Conservation (phyloP, 306 rosid species). For the Malus sylvestris region DNA sequence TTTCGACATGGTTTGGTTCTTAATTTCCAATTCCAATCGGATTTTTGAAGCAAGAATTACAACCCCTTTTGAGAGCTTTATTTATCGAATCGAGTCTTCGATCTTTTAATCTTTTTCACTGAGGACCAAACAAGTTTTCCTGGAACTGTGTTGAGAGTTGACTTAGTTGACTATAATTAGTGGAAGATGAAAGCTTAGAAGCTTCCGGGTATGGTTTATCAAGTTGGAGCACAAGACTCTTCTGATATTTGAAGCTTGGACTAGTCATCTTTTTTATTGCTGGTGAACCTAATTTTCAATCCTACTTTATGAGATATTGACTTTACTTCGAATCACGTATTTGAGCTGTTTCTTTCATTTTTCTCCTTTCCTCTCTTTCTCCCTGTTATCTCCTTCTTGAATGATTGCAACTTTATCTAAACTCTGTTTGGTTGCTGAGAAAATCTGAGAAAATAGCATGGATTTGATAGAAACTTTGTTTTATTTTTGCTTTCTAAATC, state of each 20-base stretch:
- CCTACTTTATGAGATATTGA: conserved; percentile 2
- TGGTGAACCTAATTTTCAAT: not conserved
- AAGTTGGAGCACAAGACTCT: not conserved
- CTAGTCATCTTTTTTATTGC: not conserved
- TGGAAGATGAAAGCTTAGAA: conserved; percentile 13
- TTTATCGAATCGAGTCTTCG: not conserved
- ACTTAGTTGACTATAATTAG: conserved; percentile 25
- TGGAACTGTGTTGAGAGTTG: conserved; percentile 27
- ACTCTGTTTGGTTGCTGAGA: conserved; percentile 12
- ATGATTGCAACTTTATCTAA: not conserved
- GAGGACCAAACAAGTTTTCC: not conserved
- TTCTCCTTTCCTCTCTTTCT: not conserved
- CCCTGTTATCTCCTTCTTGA: not conserved
- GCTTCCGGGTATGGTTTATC: not conserved
- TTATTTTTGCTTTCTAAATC: not conserved
- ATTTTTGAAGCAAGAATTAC: not conserved
- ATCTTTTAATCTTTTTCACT: not conserved
- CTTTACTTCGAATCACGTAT: not conserved
- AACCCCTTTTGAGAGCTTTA: not conserved
- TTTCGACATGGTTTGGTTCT: conserved; percentile 22
- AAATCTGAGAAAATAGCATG: not conserved
- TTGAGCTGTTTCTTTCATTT: conserved; percentile 2
- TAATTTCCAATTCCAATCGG: not conserved
- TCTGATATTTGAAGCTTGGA: not conserved
- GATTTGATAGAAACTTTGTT: not conserved